phyloP scores from a whole-genome alignment of 768 basidiomycete species.

The Cantharellus cinnabarinus region DNA sequence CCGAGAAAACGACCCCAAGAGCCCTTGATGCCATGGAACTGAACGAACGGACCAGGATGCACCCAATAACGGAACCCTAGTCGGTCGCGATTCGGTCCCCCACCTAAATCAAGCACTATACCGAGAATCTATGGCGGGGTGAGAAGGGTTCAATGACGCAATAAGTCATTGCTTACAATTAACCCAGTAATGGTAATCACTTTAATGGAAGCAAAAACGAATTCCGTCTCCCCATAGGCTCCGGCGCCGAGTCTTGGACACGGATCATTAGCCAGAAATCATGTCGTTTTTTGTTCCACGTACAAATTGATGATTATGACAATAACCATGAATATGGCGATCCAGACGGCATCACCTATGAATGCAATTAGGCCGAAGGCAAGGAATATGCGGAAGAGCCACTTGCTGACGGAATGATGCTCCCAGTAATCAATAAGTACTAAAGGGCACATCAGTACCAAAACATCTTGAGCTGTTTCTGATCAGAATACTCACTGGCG shows the following conservation, averaged over 20 bases:
- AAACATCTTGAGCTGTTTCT: no score
- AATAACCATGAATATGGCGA: conserved; percentile 53
- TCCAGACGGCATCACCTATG: conserved; percentile 55
- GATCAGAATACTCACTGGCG: conserved; percentile 15
- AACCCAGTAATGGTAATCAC: conserved; percentile 32
- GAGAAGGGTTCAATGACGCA: neutral
- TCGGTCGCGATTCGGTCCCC: conserved; percentile 64
- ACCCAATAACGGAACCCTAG: conserved; percentile 72
- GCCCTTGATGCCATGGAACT: conserved; percentile 24
- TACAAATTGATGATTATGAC: conserved; percentile 44
- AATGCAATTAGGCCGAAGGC: neutral
- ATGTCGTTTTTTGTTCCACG: conserved; percentile 12
- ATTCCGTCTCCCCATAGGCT: conserved; percentile 37
- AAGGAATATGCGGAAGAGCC: neutral
- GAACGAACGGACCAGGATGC: conserved; percentile 71
- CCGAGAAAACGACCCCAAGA: conserved; percentile 12
- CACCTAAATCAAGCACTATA: conserved; percentile 51
- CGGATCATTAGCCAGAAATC: conserved; percentile 33
- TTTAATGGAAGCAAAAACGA: conserved; percentile 80
- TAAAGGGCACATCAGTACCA: no score
- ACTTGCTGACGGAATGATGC: neutral
- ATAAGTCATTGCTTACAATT: conserved; percentile 5
- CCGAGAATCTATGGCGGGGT: neutral
- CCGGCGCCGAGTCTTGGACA: conserved; percentile 8
- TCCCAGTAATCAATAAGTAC: conserved; percentile 61